Percentiles rank a stretch among this genome's conserved stretches.
Conservation (phyloP, 345 rosid genomes). For the Eucalyptus leucophloia region DNA sequence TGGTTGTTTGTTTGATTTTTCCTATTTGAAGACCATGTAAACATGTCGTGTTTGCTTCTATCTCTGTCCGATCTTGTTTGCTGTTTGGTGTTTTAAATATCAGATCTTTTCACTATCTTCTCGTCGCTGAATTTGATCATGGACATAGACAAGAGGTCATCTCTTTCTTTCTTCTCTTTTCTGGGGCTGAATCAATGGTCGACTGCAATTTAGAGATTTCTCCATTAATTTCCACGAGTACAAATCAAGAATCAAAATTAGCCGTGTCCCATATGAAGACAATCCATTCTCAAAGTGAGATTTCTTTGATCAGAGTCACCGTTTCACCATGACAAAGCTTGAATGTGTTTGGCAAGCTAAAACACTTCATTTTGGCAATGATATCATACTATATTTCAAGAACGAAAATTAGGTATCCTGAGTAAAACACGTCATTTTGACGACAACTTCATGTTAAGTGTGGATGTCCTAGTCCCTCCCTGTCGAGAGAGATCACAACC, state of each 20-base stretch:
- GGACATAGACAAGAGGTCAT: not conserved
- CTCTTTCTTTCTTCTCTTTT: not conserved
- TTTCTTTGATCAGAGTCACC: not conserved
- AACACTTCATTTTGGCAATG: not conserved
- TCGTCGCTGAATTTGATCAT: not conserved
- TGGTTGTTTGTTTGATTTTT: not conserved
- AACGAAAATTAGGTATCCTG: not conserved
- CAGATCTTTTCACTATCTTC: not conserved
- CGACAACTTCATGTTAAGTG: not conserved
- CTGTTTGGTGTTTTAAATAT: not conserved
- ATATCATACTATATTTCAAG: not conserved
- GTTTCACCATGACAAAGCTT: not conserved
- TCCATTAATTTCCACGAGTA: not conserved
- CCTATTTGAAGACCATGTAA: not conserved
- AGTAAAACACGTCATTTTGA: not conserved
- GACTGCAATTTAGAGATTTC: not conserved
- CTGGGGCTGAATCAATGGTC: not conserved
- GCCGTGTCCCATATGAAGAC: not conserved
- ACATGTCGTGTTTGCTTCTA: not conserved
- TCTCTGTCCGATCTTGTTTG: not conserved
- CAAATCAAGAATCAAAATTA: not conserved
- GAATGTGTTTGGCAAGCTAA: not conserved
- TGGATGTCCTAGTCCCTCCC: not conserved
- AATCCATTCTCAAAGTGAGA: not conserved
- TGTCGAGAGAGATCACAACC: not conserved